A percentile compares a stretch with the other conserved stretches of the same genome.
phyloP scores from a whole-genome alignment of 108 stramenopile species.

The Pseudonitzschia pungens region DNA sequence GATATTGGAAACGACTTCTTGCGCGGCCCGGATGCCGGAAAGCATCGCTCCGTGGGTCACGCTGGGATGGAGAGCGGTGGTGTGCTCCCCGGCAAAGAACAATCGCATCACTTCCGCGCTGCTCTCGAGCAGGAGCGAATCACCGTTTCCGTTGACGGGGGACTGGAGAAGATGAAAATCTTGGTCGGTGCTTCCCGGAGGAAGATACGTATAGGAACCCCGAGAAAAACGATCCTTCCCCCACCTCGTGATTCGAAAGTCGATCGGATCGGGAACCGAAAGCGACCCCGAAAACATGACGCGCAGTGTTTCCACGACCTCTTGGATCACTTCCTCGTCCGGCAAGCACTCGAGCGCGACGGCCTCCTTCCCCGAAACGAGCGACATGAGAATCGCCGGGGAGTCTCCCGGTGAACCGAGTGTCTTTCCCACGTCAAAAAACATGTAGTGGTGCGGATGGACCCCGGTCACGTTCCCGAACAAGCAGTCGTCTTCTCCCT shows the following conservation, averaged over 20 bases:
- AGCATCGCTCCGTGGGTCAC: constrained; percentile 82
- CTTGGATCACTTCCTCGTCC: constrained; percentile 37
- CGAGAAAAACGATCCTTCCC: constrained; percentile 50
- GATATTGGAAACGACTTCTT: constrained; percentile 47
- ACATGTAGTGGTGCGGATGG: constrained; percentile 69
- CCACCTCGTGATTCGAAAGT: constrained; percentile 49
- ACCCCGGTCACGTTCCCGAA: constrained; percentile 62
- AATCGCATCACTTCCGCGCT: constrained; percentile 51
- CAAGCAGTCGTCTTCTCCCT: constrained; percentile 23
- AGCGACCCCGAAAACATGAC: constrained; percentile 33
- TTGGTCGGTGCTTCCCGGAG: constrained; percentile 61
- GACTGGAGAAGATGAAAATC: constrained; percentile 58
- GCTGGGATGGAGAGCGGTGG: constrained; percentile 70
- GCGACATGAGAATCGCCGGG: constrained; percentile 55
- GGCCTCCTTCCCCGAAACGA: constrained; percentile 60
- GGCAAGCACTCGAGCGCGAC: constrained; percentile 42
- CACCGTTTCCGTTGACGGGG: constrained; percentile 56
- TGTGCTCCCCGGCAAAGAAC: constrained; percentile 86
- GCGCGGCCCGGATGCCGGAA: constrained; percentile 67
- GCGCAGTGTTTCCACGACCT: constrained; percentile 44
- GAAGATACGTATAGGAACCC: constrained; percentile 58
- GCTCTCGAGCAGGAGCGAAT: constrained; percentile 46
- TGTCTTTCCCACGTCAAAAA: constrained; percentile 52
- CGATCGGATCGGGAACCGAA: constrained; percentile 42
- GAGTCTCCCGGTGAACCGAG: constrained; percentile 26